phyloP scores from a whole-genome alignment of 2,329 filamentous ascomycete genomes.

The Penicillium sp. region DNA sequence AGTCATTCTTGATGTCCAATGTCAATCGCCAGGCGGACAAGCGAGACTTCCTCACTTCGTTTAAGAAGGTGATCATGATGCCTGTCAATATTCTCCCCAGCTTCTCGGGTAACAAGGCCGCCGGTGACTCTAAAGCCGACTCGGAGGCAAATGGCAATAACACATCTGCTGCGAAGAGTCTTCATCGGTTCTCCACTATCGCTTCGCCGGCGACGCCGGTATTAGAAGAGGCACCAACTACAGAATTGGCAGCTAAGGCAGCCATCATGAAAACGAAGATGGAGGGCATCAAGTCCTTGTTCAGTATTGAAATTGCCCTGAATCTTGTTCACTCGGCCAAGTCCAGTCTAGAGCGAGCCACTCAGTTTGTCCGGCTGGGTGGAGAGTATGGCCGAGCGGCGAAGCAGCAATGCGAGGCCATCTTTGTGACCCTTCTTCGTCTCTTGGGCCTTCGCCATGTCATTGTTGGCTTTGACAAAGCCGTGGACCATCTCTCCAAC shows the following conservation, averaged over 20 bases:
- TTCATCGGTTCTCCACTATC: conserved; percentile 48
- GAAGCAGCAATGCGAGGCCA: conserved; percentile 83
- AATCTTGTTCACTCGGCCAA: conserved; percentile 89
- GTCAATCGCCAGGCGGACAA: conserved; percentile 95
- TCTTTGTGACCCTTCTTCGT: conserved; percentile 84
- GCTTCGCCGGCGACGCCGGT: conserved; percentile 41
- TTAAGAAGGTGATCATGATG: conserved; percentile 99
- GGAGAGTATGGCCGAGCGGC: conserved; percentile 82
- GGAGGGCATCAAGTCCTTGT: conserved; percentile 92
- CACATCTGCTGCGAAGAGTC: conserved; percentile 34
- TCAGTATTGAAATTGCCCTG: conserved; percentile 94
- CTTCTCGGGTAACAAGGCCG: conserved; percentile 67
- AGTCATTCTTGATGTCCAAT: conserved; percentile 95
- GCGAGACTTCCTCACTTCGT: conserved; percentile 92
- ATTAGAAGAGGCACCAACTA: conserved; percentile 75
- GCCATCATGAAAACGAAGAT: conserved; percentile 94
- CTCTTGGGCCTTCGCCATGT: conserved; percentile 87
- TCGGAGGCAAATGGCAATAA: conserved; percentile 30
- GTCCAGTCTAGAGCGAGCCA: conserved; percentile 81
- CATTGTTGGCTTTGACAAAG: conserved; percentile 90
- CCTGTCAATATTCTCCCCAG: conserved; percentile 87
- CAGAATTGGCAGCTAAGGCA: conserved; percentile 94
- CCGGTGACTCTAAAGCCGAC: conserved; percentile 39
- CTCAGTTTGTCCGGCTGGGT: conserved; percentile 79
- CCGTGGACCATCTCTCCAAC: conserved; percentile 84